Percentiles rank a stretch among this genome's conserved stretches.
These are phyloP conservation scores for Aquilaria yunnanensis DNA, from an alignment of 345 rosid genomes.

Conservation along the genomic window DNA sequence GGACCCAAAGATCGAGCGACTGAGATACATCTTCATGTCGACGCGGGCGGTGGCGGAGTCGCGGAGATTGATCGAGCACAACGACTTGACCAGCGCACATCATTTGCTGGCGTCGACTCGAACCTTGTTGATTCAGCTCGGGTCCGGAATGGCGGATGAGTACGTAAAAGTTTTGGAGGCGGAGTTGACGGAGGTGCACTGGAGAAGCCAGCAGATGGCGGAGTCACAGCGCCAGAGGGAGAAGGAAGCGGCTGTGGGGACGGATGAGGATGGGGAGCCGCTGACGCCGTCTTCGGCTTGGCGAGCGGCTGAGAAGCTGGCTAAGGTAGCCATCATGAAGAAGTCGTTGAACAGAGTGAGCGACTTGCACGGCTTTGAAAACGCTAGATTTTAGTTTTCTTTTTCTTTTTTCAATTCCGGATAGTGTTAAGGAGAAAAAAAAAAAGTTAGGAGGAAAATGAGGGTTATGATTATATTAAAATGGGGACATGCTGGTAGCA, in stretches of 20 bases:
- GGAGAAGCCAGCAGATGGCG: conserved; percentile 38
- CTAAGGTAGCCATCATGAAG: conserved; percentile 79
- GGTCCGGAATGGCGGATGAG: conserved; percentile 30
- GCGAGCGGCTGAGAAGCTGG: conserved; percentile 93
- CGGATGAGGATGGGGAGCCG: conserved; percentile 76
- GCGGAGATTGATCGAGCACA: conserved; percentile 47
- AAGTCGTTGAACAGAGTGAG: conserved; percentile 66
- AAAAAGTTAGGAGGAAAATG: not conserved
- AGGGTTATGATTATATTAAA: conserved; percentile 2
- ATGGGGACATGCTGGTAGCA: conserved; percentile 15
- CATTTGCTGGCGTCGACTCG: conserved; percentile 68
- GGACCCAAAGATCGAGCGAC: conserved; percentile 38
- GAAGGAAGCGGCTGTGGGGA: conserved; percentile 27
- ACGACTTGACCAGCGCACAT: conserved; percentile 57
- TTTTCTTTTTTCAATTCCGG: not conserved
- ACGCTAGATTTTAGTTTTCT: conserved; percentile 65
- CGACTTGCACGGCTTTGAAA: conserved; percentile 96
- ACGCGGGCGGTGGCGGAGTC: conserved; percentile 82
- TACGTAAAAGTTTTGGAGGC: conserved; percentile 40
- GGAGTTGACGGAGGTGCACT: conserved; percentile 61
- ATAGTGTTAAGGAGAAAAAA: not conserved
- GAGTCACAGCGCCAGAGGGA: conserved; percentile 31
- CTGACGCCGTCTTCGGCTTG: conserved; percentile 82
- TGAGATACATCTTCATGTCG: conserved; percentile 49
- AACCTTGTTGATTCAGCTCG: conserved; percentile 46